Base-by-base conservation (phyloP, 2,329 filamentous ascomycete species). In the Colletotrichum sidae region DNA sequence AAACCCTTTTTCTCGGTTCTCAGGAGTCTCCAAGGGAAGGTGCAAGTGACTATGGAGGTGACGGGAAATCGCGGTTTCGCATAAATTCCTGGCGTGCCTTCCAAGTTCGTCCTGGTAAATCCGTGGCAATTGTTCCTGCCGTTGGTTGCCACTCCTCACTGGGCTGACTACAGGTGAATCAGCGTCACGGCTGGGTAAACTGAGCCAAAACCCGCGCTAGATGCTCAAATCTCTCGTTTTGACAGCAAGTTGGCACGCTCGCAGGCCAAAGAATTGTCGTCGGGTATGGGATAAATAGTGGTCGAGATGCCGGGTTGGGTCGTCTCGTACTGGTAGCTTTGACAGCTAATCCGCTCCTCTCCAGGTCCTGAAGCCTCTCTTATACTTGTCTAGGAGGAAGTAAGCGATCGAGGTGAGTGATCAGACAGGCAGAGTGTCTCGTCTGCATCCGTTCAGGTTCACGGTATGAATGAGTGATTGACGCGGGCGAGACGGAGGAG, bases 401-500 rank as follows among this genome's bases (percentile, higher is more conserved):
- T 35, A 55, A 65, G 44, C 58, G 58, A 62, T 56, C 58, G 62
- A 62, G 53, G 57, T 62, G 38, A 46, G 46, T 46, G 37, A 49
- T 46, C 10, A 15, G 62, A 49, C 58, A 52, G 52, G 45, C 53
- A 65, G 62, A 62, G 52, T 47, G 52, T 33, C 46, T 62, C 34
- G 52, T 56, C 62, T 67, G 59, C 25, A 49, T 67, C 59, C 54
- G 54, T 58, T 38, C 15, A 17, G n/a, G 50, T 57, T 9, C 39
- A 39, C 58, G 59, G 63, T 64, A 53, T 67, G 59, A 63, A 64
- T 58, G 63, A 64, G 54, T 62, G 25, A 25, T 25, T 25, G 63
- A 65, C 62, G 62, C 62, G 62, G 62, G 58, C 58, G 62, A 62
- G 62, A 62, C 25, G 62, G 55, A 51, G 33, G 47, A 62, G 37